Evolutionary conservation across 441 rosid species (phyloP).

Genomic region (Gossypium laxum): DNA sequence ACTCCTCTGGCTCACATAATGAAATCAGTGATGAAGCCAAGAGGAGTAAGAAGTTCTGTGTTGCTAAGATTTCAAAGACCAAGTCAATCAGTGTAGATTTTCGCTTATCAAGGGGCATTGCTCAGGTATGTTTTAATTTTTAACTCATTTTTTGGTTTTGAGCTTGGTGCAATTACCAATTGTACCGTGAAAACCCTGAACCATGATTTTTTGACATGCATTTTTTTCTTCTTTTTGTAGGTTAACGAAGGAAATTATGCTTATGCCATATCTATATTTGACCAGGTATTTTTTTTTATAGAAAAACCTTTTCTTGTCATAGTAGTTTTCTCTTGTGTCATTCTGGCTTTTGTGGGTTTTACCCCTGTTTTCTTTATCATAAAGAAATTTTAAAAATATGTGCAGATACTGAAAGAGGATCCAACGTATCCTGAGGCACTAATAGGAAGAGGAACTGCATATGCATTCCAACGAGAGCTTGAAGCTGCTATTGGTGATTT

Average conservation of each 20-base stretch:
- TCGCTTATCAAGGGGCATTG: constrained; percentile 91
- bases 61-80: constrained; percentile 56
- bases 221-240: constrained; percentile 30
- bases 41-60: constrained; percentile 51
- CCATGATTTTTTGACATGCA: constrained; percentile 18
- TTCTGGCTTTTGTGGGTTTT: constrained; percentile 9
- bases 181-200: constrained; percentile 10
- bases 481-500: constrained; percentile 82
- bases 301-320: constrained; percentile 12
- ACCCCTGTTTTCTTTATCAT: constrained; percentile 10
- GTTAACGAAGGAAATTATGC: constrained; percentile 93
- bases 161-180: background rate
- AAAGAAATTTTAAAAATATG: constrained; percentile 4
- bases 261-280: constrained; percentile 76
- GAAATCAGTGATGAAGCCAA: constrained; percentile 40
- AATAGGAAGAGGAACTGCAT: constrained; percentile 94
- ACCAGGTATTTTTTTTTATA: constrained; percentile 45
- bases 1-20: constrained; percentile 28
- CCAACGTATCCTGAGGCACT: constrained; percentile 88
- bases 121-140: constrained; percentile 47
- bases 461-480: constrained; percentile 87
- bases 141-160: constrained; percentile 12
- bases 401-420: constrained; percentile 77
- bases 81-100: constrained; percentile 85
- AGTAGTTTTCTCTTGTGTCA: constrained; percentile 9